Evolutionary conservation across 257 asterid species (phyloP), one percentile per base, ranked within the genome.

Genomic region (Nyctanthes arbortristis): DNA sequence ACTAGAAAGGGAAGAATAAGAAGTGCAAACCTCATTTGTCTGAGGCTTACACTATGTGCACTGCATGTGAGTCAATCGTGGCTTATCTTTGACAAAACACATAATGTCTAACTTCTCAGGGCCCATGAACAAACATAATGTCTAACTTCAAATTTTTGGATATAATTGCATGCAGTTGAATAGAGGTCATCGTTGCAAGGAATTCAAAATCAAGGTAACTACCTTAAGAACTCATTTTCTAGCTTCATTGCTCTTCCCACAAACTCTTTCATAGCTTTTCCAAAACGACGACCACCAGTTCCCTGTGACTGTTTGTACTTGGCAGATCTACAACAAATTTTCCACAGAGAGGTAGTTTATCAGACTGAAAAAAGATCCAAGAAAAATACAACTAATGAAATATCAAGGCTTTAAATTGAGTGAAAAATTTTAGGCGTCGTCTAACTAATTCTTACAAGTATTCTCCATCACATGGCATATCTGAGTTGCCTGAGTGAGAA

Each of bases 151-250:
- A 16, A n/a, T 45, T 14, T 43, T 45, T n/a, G 24, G 25, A 14
- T 45, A 45, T 45, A 45, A 43, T 3, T 43, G 22, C 31, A 52
- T 9, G 31, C 39, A 61, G 25, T 33, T 52, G 66, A 18, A 54
- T n/a, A 30, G 36, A 66, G 58, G 10, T 28, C 31, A 52, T 52
- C n/a, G 22, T 52, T 8, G 59, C 59, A 52, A 52, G 29, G 11
- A 52, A 24, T 20, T 52, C 4, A 52, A 24, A 20, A 52, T 52
- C 31, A 52, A 9, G 59, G 9, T 22, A 52, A 59, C 31, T 90
- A 93, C 98, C 97, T 85, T 68, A 58, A 62, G 61, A 87, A 87
- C 68, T 81, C 90, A 68, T 67, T 67, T 70, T 90, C 95, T 52
- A 93, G 84, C 83, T 71, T 85, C 79, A 63, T 82, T 22, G 82